phyloP scores from a whole-genome alignment of 2,329 filamentous ascomycete species.

The Cryphonectria radicalis region DNA sequence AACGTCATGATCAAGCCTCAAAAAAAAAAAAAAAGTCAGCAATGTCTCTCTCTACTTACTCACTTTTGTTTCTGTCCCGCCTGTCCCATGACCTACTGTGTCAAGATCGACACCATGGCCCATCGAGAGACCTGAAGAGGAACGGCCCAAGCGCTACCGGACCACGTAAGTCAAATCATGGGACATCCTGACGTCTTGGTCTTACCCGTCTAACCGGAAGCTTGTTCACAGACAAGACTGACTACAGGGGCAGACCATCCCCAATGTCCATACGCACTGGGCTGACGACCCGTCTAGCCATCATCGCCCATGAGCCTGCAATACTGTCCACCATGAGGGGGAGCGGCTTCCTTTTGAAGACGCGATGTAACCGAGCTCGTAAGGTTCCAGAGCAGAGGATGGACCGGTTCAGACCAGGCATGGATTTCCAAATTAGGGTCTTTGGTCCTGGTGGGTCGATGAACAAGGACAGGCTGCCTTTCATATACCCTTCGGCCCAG shows the following conservation, averaged over 20 bases:
- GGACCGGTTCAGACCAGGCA: background rate
- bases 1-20: background rate
- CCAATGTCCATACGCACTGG: background rate
- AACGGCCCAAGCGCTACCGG: background rate
- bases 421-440: background rate
- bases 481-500: background rate
- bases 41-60: background rate
- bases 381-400: background rate
- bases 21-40: background rate
- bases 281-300: background rate
- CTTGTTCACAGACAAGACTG: background rate
- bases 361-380: background rate
- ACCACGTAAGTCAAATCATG: constrained; percentile 9
- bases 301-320: background rate
- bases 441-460: background rate
- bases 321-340: background rate
- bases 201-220: background rate
- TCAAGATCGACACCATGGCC: background rate
- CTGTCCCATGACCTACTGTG: background rate
- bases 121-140: background rate
- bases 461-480: background rate
- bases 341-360: background rate
- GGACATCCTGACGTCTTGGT: background rate
- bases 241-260: background rate
- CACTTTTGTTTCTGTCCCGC: background rate